These are phyloP conservation scores for Fusarium fujikuroi DNA, from an alignment of 2,329 filamentous ascomycete genomes.

Conservation along the genomic window DNA sequence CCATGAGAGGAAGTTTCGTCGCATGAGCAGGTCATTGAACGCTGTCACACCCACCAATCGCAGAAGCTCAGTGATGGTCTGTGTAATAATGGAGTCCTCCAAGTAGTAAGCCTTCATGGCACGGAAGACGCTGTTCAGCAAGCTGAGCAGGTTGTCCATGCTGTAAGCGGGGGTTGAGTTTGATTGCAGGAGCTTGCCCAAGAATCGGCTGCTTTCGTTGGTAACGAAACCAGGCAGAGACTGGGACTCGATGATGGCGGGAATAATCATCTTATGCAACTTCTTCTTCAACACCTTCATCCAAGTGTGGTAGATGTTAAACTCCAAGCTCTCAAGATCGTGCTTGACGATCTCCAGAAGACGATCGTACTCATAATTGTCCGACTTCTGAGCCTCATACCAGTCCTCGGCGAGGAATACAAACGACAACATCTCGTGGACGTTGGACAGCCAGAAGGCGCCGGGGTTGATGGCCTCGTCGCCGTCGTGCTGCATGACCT, in stretches of 20 bases:
- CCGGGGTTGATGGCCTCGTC: conserved; percentile 97
- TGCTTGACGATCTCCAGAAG: conserved; percentile 99
- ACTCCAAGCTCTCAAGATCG: conserved; percentile 96
- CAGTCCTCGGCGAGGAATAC: conserved; percentile 99
- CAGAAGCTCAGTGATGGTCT: conserved; percentile 93
- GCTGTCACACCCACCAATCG: conserved; percentile 95
- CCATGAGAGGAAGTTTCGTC: conserved; percentile 98
- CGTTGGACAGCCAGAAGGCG: conserved; percentile 98
- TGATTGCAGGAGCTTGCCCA: conserved; percentile 93
- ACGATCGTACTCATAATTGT: conserved; percentile 99
- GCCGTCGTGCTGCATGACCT: conserved; percentile 98
- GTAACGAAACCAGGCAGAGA: conserved; percentile 98
- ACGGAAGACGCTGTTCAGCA: conserved; percentile 97
- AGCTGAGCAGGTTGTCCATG: conserved; percentile 97
- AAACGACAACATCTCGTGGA: conserved; percentile 99
- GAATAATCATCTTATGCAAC: conserved; percentile 99
- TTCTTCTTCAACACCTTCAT: conserved; percentile 99
- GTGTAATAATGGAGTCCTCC: conserved; percentile 94
- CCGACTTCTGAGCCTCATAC: conserved; percentile 99
- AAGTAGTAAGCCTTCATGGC: conserved; percentile 99
- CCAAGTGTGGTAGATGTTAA: conserved; percentile 99
- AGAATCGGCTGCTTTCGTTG: conserved; percentile 97
- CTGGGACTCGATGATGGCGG: conserved; percentile 98
- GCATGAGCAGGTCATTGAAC: conserved; percentile 98
- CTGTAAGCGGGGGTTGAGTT: conserved; percentile 95